Percentiles rank a stretch among this genome's conserved stretches.
These are phyloP conservation scores for Halophytophthora batemanensis DNA, from an alignment of 352 stramenopile genomes.

Conservation along the genomic window DNA sequence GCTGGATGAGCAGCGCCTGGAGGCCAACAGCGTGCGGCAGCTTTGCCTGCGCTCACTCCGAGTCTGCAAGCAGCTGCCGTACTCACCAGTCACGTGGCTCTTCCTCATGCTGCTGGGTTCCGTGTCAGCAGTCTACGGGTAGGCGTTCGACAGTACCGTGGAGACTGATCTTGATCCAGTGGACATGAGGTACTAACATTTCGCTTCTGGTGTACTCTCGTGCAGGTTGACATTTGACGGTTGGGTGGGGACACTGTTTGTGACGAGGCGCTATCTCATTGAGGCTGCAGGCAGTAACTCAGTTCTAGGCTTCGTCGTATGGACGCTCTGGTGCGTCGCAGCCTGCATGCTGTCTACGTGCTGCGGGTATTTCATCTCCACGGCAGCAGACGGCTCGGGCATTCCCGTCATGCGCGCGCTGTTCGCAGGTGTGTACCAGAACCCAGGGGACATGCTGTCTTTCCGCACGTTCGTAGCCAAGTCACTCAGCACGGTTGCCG, in stretches of 20 bases:
- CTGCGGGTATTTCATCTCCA: conserved; percentile 51
- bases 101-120: conserved; percentile 62
- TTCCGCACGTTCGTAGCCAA: conserved; percentile 64
- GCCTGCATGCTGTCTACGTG: conserved; percentile 51
- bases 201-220: not conserved
- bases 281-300: conserved; percentile 52
- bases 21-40: conserved; percentile 45
- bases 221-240: conserved; percentile 59
- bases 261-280: conserved; percentile 42
- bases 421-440: conserved; percentile 73
- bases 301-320: conserved; percentile 56
- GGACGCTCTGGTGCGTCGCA: conserved; percentile 59
- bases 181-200: not conserved
- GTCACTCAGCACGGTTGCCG: conserved; percentile 61
- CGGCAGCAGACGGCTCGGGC: conserved; percentile 61
- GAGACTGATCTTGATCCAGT: not conserved
- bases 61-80: conserved; percentile 75
- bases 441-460: conserved; percentile 60
- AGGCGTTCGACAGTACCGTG: too few species aligned
- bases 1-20: conserved; percentile 45
- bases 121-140: conserved; percentile 66
- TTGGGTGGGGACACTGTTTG: conserved; percentile 60
- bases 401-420: conserved; percentile 73
- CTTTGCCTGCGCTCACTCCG: conserved; percentile 56
- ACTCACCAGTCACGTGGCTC: conserved; percentile 80